Percentiles rank a stretch among this genome's conserved stretches.
Evolutionary conservation across 2,329 filamentous ascomycete genomes (phyloP).

Genomic region (Fusarium torulosum): DNA sequence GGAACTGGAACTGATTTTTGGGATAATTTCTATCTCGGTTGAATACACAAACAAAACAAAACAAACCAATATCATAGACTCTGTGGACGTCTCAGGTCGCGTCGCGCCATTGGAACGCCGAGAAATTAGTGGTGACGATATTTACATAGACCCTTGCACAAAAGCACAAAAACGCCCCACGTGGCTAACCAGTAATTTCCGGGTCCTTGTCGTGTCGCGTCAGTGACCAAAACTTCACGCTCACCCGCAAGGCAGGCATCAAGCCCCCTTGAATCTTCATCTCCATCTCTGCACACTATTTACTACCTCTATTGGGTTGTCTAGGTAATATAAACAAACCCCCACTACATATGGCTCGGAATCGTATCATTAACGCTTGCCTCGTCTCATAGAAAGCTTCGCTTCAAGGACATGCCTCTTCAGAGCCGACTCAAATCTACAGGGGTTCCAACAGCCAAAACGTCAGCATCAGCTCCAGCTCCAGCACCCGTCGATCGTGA

Average conservation of each 20-base stretch:
- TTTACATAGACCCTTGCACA: slow-evolving; percentile 35
- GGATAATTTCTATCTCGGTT: slow-evolving; percentile 17
- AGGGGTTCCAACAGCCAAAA: slow-evolving; percentile 4
- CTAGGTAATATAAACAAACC: slow-evolving; percentile 26
- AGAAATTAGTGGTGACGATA: slow-evolving; percentile 34
- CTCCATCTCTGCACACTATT: slow-evolving; percentile 28
- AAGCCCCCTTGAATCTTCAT: slow-evolving; percentile 28
- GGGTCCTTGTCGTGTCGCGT: slow-evolving; percentile 28
- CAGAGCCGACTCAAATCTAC: slow-evolving; percentile 19
- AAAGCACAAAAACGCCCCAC: slow-evolving; percentile 18
- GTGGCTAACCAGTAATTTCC: slow-evolving; percentile 32
- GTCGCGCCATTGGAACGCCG: slow-evolving; percentile 25
- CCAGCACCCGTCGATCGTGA: slow-evolving; percentile 27
- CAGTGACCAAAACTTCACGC: slow-evolving; percentile 27
- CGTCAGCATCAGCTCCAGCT: slow-evolving; percentile 19
- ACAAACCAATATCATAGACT: slow-evolving; percentile 1
- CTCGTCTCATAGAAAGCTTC: slow-evolving; percentile 14
- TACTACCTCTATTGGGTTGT: slow-evolving; percentile 26
- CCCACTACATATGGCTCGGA: slow-evolving; percentile 11
- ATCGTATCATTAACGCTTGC: slow-evolving; percentile 28
- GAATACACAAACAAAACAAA: slow-evolving; percentile 3
- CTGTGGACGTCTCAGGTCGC: not conserved
- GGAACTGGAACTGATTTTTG: slow-evolving; percentile 1
- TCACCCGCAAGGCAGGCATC: slow-evolving; percentile 20
- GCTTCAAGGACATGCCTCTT: slow-evolving; percentile 26